phyloP scores from a whole-genome alignment of 805 yeast genomes.

The Saturnispora quitensis region DNA sequence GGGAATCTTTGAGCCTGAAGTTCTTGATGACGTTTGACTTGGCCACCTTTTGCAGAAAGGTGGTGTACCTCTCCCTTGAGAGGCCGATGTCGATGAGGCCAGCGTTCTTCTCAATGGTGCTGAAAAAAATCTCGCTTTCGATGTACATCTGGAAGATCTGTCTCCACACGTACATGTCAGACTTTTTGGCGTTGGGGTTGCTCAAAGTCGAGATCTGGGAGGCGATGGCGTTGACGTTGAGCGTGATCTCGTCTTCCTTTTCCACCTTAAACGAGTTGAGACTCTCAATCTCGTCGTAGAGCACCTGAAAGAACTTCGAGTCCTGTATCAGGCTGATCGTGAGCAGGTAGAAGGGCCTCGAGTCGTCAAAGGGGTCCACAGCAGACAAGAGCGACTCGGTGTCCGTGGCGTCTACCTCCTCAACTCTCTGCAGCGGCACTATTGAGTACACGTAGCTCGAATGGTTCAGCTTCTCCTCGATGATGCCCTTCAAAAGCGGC shows the following conservation, averaged over 20 bases:
- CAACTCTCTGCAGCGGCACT: constrained; percentile 2
- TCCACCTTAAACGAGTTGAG: constrained; percentile 35
- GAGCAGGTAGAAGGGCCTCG: constrained; percentile 15
- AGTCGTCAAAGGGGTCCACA: constrained; percentile 21
- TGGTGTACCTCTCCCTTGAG: constrained; percentile 34
- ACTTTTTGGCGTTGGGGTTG: constrained; percentile 33
- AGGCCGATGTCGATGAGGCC: constrained; percentile 37
- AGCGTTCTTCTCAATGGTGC: constrained; percentile 31
- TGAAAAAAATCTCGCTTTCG: constrained; percentile 56
- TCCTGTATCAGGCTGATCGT: constrained; percentile 43
- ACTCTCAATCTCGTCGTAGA: constrained; percentile 43
- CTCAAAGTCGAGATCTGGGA: constrained; percentile 31
- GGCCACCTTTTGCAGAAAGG: constrained; percentile 34
- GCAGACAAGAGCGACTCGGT: constrained; percentile 14
- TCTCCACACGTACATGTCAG: constrained; percentile 63
- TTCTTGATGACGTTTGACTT: constrained; percentile 29
- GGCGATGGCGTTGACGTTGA: constrained; percentile 36
- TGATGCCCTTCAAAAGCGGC: constrained; percentile 14
- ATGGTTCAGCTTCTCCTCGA: constrained; percentile 14
- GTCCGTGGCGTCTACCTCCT: not conserved
- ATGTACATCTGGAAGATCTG: constrained; percentile 55
- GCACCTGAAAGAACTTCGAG: constrained; percentile 48
- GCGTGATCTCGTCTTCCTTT: constrained; percentile 36
- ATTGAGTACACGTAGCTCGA: constrained; percentile 16
- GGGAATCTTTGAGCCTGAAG: constrained; percentile 40